Base-by-base conservation (phyloP, 2,329 filamentous ascomycete genomes). In the Periglandula ipomoeae region DNA sequence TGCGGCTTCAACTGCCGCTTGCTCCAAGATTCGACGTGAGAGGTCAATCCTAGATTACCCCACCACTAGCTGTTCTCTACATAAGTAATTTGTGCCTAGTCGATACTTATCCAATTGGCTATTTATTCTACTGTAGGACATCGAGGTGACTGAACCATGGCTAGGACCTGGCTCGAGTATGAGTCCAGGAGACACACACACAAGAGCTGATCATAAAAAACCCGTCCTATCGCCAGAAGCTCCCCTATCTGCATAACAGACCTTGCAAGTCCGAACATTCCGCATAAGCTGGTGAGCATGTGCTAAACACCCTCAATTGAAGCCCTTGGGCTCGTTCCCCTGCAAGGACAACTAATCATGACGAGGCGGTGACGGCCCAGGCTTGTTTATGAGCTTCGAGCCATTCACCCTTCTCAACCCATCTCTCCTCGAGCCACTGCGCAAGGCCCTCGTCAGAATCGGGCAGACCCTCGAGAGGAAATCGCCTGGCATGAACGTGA, bases 331-430 rank as follows among this genome's bases (percentile, higher is more conserved):
- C 17, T 19, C 15, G 24, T 30, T 32, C 6, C 15, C 11, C 26
- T 15, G 41, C 23, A 41, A 26, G 22, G 4, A 9, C 11, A 30
- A 20, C 17, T 38, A 9, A 41, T 47, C 32, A 47, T 47, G 47
- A 49, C 47, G 44, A 46, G 23, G 26, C 23, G 19, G 20, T 43
- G 11, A 19, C 30, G 27, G 40, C 34, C 52, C 55, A 59, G 37
- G 55, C 53, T 44, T 55, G 50, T 26, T 53, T 56, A 51, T 50
- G 46, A 15, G 38, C 58, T 50, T 77, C 73, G 24, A 79, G 59
- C 65, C 69, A 75, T 48, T 71, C 62, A 2, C 74, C 75, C 58
- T 78, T 79, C 56, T 74, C 72, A 23, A 77, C 56, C 74, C 74
- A 78, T 34, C 70, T 59, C 48, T 69, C 61, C 61, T 79, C 74